Conservation (phyloP, 768 basidiomycete genomes). For the Mycena vitilis region DNA sequence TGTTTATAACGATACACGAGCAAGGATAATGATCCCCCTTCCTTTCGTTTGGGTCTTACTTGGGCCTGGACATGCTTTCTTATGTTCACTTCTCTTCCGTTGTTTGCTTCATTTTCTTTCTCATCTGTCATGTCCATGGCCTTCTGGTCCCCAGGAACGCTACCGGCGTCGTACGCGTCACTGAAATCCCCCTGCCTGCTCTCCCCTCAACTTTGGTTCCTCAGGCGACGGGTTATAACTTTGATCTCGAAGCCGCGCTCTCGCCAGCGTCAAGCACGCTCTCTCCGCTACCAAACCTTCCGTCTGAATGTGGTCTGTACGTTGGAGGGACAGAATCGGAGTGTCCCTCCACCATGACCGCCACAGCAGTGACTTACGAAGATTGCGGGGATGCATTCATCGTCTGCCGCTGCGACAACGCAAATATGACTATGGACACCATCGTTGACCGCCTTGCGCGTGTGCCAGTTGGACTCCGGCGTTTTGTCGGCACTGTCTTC, state of each 20-base stretch:
- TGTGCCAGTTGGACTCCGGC: conserved; percentile 24
- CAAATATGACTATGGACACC: conserved; percentile 18
- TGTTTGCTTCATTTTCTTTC: neutral
- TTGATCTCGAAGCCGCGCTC: conserved; percentile 3
- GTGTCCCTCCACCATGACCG: conserved; percentile 11
- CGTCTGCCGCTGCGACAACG: conserved; percentile 24
- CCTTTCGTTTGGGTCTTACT: too few species aligned
- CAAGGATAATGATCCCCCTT: too few species aligned
- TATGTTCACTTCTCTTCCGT: neutral
- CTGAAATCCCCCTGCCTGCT: neutral
- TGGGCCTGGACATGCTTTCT: neutral
- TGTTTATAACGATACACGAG: too few species aligned
- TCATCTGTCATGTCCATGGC: neutral
- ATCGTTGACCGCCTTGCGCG: conserved; percentile 25
- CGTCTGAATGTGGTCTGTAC: neutral
- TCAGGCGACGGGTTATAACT: neutral
- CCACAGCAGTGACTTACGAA: conserved; percentile 17
- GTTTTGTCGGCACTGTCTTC: conserved; percentile 18
- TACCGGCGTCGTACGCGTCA: too few species aligned
- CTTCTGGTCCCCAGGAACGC: neutral
- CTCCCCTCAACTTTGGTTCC: neutral
- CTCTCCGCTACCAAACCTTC: neutral
- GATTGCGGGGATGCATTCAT: conserved; percentile 24
- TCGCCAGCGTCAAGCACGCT: conserved; percentile 1
- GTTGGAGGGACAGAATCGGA: neutral